Evolutionary conservation across 1,284 basidiomycete species (phyloP).

Genomic region (Chalciporus sp.): DNA sequence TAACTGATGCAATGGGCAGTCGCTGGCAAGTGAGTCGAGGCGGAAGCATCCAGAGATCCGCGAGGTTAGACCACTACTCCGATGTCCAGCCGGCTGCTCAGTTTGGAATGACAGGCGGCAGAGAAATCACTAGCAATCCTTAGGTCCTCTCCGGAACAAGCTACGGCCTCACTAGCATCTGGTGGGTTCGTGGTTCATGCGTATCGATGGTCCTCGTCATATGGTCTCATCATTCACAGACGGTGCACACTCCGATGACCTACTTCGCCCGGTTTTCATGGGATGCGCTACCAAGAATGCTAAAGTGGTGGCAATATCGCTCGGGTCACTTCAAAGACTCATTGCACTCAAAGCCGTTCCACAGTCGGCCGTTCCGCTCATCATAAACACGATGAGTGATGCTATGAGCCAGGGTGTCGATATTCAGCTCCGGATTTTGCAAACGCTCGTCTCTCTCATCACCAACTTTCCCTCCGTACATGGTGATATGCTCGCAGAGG

Average conservation of each 20-base stretch:
- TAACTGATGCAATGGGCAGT: constrained; percentile 41
- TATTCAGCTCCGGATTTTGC: constrained; percentile 90
- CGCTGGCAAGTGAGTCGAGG: constrained; percentile 78
- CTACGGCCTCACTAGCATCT: constrained; percentile 60
- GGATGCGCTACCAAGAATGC: constrained; percentile 92
- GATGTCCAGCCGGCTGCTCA: constrained; percentile 1
- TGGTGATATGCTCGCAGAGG: constrained; percentile 78
- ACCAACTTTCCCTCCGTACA: constrained; percentile 86
- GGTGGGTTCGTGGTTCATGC: constrained; percentile 45
- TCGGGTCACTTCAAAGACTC: constrained; percentile 90
- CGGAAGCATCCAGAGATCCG: constrained; percentile 82
- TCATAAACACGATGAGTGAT: constrained; percentile 81
- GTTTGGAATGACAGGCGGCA: constrained; percentile 56
- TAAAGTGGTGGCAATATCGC: constrained; percentile 91
- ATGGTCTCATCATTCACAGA: constrained; percentile 46
- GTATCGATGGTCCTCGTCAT: background rate
- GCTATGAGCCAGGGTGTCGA: constrained; percentile 94
- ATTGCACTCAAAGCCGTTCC: constrained; percentile 88
- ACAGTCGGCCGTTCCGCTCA: constrained; percentile 72
- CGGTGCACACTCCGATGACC: constrained; percentile 75
- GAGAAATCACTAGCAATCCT: constrained; percentile 84
- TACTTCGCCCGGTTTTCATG: constrained; percentile 90
- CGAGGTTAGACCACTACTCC: constrained; percentile 51
- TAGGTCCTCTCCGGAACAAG: constrained; percentile 72
- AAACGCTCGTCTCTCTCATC: constrained; percentile 87